Percentiles rank a stretch among this genome's conserved stretches.
These are phyloP conservation scores for Heteromeles arbutifolia DNA, from an alignment of 306 rosid species.

Conservation along the genomic window DNA sequence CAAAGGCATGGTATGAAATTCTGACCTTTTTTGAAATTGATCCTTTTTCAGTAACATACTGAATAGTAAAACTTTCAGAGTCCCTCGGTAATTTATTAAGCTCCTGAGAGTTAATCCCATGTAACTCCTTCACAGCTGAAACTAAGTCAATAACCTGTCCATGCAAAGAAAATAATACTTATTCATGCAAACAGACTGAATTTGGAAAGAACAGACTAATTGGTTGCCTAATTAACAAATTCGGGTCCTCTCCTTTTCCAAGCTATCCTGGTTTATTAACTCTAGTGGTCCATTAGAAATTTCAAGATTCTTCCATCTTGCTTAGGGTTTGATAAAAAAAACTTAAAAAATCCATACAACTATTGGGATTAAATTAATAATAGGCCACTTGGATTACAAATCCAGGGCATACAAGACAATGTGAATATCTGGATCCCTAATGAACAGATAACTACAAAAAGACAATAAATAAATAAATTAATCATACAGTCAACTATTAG, in stretches of 20 bases:
- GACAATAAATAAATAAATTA: neutral
- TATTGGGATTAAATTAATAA: neutral
- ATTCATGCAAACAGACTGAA: slow-evolving; percentile 10
- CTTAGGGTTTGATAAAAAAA: neutral
- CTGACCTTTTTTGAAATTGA: slow-evolving; percentile 46
- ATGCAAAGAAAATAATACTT: slow-evolving; percentile 19
- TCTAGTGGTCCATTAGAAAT: neutral
- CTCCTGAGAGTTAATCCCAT: slow-evolving; percentile 55
- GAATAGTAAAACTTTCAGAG: slow-evolving; percentile 64
- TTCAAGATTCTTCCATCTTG: neutral
- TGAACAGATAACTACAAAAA: neutral
- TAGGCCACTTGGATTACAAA: neutral
- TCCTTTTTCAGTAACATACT: slow-evolving; percentile 43
- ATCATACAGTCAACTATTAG: neutral
- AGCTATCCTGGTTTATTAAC: neutral
- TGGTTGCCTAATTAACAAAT: neutral
- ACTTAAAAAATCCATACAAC: neutral
- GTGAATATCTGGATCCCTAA: neutral
- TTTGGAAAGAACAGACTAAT: neutral
- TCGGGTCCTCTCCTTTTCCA: neutral
- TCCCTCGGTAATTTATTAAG: slow-evolving; percentile 64
- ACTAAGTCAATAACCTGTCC: slow-evolving; percentile 60
- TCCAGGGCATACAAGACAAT: neutral
- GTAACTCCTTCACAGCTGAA: slow-evolving; percentile 64
- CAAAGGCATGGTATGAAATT: slow-evolving; percentile 14